Evolutionary conservation across 2,329 filamentous ascomycete species (phyloP).

Genomic region (Ophiostoma perfectum): DNA sequence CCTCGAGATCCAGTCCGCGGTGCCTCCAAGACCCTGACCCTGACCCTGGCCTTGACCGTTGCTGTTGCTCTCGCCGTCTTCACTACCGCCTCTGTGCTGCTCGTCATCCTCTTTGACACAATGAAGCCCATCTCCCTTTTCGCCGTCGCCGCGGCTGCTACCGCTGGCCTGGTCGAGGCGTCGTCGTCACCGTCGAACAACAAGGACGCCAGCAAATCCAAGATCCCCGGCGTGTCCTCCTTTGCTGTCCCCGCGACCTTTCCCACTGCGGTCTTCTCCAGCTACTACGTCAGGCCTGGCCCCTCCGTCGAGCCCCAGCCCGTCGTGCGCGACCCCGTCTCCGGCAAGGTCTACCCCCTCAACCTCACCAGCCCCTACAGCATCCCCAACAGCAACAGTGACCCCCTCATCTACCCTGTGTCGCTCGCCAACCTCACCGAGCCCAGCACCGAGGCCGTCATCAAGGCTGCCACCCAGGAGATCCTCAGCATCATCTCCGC

Average conservation of each 20-base stretch:
- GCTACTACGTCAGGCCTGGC: constrained; percentile 39
- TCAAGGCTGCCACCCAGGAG: constrained; percentile 40
- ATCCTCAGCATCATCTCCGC: constrained; percentile 41
- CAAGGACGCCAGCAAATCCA: background rate
- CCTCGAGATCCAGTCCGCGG: background rate
- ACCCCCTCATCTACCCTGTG: constrained; percentile 47
- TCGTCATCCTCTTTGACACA: constrained; percentile 16
- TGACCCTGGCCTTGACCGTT: background rate
- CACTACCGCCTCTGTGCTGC: constrained; percentile 22
- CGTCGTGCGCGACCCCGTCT: constrained; percentile 48
- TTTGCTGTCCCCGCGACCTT: constrained; percentile 44
- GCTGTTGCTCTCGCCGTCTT: constrained; percentile 16
- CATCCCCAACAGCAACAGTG: constrained; percentile 44
- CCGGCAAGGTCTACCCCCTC: constrained; percentile 45
- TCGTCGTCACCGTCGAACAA: too few relatives aligned
- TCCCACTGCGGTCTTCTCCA: constrained; percentile 46
- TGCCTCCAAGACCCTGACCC: background rate
- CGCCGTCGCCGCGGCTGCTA: background rate
- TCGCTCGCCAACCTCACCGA: constrained; percentile 41
- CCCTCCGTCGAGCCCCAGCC: constrained; percentile 35
- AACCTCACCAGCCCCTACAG: constrained; percentile 51
- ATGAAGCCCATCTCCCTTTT: constrained; percentile 4
- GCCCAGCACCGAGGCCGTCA: constrained; percentile 37
- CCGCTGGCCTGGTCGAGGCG: constrained; percentile 6
- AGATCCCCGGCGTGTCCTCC: constrained; percentile 34